These are phyloP conservation scores for Cinchona pubescens DNA, from an alignment of 257 asterid species.

Conservation along the genomic window DNA sequence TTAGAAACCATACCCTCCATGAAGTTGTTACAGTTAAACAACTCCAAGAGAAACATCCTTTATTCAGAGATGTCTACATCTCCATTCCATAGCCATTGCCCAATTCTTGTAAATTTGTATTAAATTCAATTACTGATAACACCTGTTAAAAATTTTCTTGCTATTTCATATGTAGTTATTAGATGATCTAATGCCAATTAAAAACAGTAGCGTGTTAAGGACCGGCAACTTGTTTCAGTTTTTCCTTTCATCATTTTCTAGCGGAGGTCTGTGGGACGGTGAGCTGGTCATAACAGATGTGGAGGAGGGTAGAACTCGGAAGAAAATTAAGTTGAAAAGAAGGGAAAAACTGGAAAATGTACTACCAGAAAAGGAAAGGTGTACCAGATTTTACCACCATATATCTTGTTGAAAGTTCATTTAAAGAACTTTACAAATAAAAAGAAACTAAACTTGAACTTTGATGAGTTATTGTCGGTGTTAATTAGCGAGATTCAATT, in stretches of 20 bases:
- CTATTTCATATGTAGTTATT: background rate
- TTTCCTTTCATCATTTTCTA: background rate
- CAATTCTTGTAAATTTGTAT: background rate
- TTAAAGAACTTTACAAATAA: background rate
- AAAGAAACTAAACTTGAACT: background rate
- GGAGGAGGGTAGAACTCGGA: background rate
- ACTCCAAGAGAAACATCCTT: background rate
- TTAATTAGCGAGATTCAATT: background rate
- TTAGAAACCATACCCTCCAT: background rate
- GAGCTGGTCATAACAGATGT: background rate
- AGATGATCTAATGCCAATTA: background rate
- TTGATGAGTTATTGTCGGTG: background rate
- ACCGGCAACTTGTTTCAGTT: background rate
- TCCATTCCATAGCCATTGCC: background rate
- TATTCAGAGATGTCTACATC: background rate
- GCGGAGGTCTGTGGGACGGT: background rate
- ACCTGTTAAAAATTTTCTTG: background rate
- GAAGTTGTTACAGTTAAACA: background rate
- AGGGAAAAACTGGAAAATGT: background rate
- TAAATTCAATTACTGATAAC: background rate
- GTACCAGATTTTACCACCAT: background rate
- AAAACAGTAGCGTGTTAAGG: background rate
- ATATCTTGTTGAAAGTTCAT: background rate
- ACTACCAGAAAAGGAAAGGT: background rate
- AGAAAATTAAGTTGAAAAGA: background rate